Evolutionary conservation across 1,284 basidiomycete genomes (phyloP).

Genomic region (Vanrija sp.): DNA sequence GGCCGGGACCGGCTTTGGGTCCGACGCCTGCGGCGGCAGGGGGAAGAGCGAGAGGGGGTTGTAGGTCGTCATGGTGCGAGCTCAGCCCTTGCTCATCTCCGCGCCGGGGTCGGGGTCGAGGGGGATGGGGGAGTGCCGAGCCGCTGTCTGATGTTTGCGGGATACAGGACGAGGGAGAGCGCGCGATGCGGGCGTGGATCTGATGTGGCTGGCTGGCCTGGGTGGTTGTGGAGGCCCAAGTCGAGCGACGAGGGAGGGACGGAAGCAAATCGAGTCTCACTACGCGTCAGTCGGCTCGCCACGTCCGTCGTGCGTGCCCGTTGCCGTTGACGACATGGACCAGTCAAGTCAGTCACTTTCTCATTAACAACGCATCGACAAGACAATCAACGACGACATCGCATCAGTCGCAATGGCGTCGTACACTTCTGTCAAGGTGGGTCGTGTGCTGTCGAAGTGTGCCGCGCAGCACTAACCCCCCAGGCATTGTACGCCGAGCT

Average conservation of each 20-base stretch:
- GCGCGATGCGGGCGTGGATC: no score
- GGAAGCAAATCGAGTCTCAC: neutral
- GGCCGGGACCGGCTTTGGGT: conserved; percentile 50
- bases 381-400: neutral
- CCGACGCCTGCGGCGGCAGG: conserved; percentile 37
- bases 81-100: conserved; percentile 4
- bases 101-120: neutral
- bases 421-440: conserved; percentile 14
- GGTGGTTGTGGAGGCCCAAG: no score
- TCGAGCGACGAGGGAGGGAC: no score
- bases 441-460: conserved; percentile 4
- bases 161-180: no score
- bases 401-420: conserved; percentile 1
- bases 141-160: no score
- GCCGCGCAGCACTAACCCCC: conserved; percentile 4
- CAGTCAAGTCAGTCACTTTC: no score
- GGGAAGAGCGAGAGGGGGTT: conserved; percentile 46
- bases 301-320: neutral
- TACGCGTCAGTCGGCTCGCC: neutral
- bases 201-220: no score
- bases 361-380: neutral
- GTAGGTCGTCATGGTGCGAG: conserved; percentile 24
- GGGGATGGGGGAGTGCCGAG: neutral
- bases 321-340: no score
- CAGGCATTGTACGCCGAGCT: conserved; percentile 57